Base-by-base conservation (phyloP, 352 stramenopile species). In the Globisporangium radiosum region DNA sequence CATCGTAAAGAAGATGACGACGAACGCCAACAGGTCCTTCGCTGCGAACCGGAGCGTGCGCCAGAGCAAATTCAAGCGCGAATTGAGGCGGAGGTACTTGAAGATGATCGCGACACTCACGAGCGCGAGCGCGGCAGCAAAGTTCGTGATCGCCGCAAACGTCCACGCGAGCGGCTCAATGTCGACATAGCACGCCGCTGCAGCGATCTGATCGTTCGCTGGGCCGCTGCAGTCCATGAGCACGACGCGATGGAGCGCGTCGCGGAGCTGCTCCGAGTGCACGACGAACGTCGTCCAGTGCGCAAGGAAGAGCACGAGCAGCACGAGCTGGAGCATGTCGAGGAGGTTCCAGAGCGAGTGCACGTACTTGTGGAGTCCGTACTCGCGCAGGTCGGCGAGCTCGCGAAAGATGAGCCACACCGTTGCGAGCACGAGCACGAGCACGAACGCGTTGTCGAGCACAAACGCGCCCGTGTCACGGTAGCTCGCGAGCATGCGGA, bases 1-100 rank as follows among this genome's bases (percentile, higher is more conserved):
- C 62, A 92, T 88, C 10, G 74, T 81, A 36, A 92, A 85, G 68
- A 92, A 89, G 65, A 92, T 92, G 47, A 83, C 71, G 36, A 89
- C 76, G 49, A 92, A 90, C 25, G 78, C 82, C 14, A 92, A 63
- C 33, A 92, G 57, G 49, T 92, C 82, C 73, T 44, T 81, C 75
- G 58, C 76, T 19, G 82, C 80, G 55, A 90, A 88, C 42, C 78
- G 80, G 59, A 92, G 64, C 45, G 82, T 92, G 43, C 75, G 79
- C 80, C 80, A 92, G n/a, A 92, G 66, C 57, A 92, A 61, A 52
- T 90, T 92, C 19, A 90, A 64, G 1, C 80, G 78, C 50, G 90
- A 63, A 55, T 90, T 92, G 14, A 90, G 65, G 1, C 80, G 78
- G 44, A 92, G 60, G 48, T 90, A 92, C 72, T 92, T 92, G 69